phyloP scores from a whole-genome alignment of 768 basidiomycete species.

The Lactarius hatsudake region DNA sequence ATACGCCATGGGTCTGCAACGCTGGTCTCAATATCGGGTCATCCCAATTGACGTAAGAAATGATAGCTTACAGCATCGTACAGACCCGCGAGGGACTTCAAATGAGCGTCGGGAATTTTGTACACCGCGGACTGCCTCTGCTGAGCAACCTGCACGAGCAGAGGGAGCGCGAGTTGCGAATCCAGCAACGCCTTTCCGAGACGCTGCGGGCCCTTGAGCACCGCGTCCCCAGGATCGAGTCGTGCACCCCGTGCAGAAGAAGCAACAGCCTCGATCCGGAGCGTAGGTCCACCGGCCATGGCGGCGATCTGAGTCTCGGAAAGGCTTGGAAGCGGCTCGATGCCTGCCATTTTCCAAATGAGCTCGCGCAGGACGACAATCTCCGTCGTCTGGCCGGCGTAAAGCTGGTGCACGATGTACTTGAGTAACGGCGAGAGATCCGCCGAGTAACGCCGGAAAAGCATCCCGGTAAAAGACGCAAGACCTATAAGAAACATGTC shows the following conservation, averaged over 20 bases:
- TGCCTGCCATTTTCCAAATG: conserved; percentile 93
- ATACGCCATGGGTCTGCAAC: conserved; percentile 79
- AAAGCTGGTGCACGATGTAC: conserved; percentile 89
- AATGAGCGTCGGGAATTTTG: conserved; percentile 66
- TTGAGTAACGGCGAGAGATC: conserved; percentile 81
- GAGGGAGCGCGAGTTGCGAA: conserved; percentile 74
- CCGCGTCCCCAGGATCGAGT: conserved; percentile 61
- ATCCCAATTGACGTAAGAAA: conserved; percentile 20
- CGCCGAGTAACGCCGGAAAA: conserved; percentile 83
- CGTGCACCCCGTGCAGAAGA: conserved; percentile 72
- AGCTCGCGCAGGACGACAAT: conserved; percentile 90
- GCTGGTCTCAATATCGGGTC: conserved; percentile 19
- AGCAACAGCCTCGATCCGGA: conserved; percentile 88
- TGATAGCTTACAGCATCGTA: conserved; percentile 76
- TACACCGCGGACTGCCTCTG: conserved; percentile 85
- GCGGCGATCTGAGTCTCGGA: conserved; percentile 85
- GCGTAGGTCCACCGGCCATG: conserved; percentile 85
- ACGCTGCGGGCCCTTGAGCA: conserved; percentile 62
- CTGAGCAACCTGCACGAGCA: conserved; percentile 89
- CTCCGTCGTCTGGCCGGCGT: conserved; percentile 79
- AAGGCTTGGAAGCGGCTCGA: conserved; percentile 85
- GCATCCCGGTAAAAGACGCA: conserved; percentile 88
- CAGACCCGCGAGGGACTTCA: conserved; percentile 82
- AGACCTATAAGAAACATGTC: conserved; percentile 53
- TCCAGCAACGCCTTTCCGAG: conserved; percentile 66